Base-by-base conservation (phyloP, 2,329 filamentous ascomycete genomes). In the Curvularia verruculosa region DNA sequence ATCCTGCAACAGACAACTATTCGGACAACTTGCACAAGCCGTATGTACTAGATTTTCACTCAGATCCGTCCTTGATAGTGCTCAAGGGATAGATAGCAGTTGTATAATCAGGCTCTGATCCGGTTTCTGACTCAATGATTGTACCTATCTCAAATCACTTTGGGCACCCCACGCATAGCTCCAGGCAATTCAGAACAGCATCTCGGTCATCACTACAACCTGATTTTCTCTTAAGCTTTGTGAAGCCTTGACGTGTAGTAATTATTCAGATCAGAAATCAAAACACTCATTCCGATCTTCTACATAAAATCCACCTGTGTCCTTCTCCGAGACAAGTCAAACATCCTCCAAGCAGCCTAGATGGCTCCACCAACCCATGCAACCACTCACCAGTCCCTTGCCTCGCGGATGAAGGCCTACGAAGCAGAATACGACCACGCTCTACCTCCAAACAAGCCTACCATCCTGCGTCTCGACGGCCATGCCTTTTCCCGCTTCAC, bases 401-500 rank as follows among this genome's bases (percentile, higher is more conserved):
- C 66, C 28, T 57, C 60, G 12, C 71, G 71, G 47, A 74, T 74
- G 71, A 73, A 73, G 52, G 50, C 64, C 26, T 73, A 74, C 59
- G 71, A 74, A 62, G 56, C 68, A 21, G 37, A 50, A 29, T 68
- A 56, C 59, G 68, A 74, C 57, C 55, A 56, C 54, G 62, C 50
- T 7, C 50, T 74, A 7, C 69, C 70, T 1, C 29, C 47, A 12
- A 23, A 57, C 44, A 45, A 50, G 1, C 70, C 71, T 4, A 58
- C 65, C 15, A 58, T 74, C 12, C 60, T 73, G 6, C 70, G 70
- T 24, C 65, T 74, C 5, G 71, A 74, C 31, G 70, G 71, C 19
- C 70, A 73, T 49, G 58, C 56, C 23, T 74, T 74, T 60, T 73
- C 70, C 2, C 64, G 63, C 37, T 72, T 74, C 44, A 72, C 70